Base-by-base conservation (phyloP, 1,284 basidiomycete species). In the Xerocomus cyaneibrunnescens region DNA sequence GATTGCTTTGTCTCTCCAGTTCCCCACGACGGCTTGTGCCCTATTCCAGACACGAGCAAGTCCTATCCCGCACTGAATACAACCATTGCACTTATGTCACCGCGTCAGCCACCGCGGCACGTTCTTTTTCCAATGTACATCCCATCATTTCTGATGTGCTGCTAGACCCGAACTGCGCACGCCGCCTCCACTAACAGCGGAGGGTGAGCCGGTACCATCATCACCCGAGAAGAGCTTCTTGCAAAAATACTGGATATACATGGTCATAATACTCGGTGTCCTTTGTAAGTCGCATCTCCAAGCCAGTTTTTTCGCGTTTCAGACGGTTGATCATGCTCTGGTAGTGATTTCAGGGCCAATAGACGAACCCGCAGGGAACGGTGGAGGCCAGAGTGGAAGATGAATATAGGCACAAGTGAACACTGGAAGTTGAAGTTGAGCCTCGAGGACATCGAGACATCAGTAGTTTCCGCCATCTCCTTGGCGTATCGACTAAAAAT, bases 201-300 rank as follows among this genome's bases (percentile, higher is more conserved):
- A 81, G 66, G 90, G 92, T 48, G 76, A 83, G 61, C 79, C 81
- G 19, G 74, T 85, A 23, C 69, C 76, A 48, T 81, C 85, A 0
- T 69, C 74, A 22, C 78, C 79, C 1, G 90, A 92, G 66, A 89
- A 93, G 71, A 74, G 81, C 9, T 92, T 94, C 70, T 55, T 94
- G 32, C 87, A 92, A 65, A 94, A 94, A 70, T 94, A 94, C 70
- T 94, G 92, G 90, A 73, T 94, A 69, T 92, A 92, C 61, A 81
- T 92, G 44, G 73, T 78, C 28, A 76, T 82, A 3, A 69, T 79
- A 27, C 69, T 92, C 16, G 71, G 86, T 31, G 76, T 79, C 27
- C 63, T 87, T 31, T 53, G 87, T 88, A 59, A 67, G 84, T 78
- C 42, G 27, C 28, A 7, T 48, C 36, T 23, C 39, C 16, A 16